Conservation (phyloP, 768 basidiomycete genomes). For the Mycena maculata region DNA sequence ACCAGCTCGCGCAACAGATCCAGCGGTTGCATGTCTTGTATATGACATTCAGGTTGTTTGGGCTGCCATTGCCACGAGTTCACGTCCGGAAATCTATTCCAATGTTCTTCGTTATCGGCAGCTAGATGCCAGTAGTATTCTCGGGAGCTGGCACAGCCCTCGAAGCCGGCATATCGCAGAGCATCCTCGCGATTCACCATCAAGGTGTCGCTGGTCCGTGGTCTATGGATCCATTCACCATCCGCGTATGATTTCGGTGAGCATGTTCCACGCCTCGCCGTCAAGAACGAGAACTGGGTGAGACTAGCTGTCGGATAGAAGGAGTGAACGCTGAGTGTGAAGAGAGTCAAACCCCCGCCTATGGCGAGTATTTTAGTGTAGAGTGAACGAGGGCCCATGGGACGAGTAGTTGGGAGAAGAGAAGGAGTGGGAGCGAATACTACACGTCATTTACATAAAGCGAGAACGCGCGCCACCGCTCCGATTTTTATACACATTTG, state of each 20-base stretch:
- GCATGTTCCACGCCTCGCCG: slow-evolving; percentile 34
- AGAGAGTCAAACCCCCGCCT: slow-evolving; percentile 35
- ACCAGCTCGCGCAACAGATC: slow-evolving; percentile 67
- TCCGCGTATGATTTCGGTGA: slow-evolving; percentile 48
- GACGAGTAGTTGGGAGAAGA: neutral
- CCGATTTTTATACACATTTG: neutral
- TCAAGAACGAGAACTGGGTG: slow-evolving; percentile 31
- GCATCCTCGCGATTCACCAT: slow-evolving; percentile 58
- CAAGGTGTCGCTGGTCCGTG: slow-evolving; percentile 46
- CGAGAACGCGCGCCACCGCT: neutral
- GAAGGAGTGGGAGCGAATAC: neutral
- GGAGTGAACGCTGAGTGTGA: slow-evolving; percentile 39
- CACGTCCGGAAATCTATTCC: slow-evolving; percentile 64
- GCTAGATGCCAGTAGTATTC: slow-evolving; percentile 76
- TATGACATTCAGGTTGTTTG: slow-evolving; percentile 50
- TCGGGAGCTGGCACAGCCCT: slow-evolving; percentile 71
- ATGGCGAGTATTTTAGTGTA: slow-evolving; percentile 36
- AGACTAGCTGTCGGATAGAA: neutral
- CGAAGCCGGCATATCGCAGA: slow-evolving; percentile 64
- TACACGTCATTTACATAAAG: neutral
- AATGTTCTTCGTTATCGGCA: slow-evolving; percentile 59
- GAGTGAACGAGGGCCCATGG: slow-evolving; percentile 37
- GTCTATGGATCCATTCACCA: slow-evolving; percentile 56
- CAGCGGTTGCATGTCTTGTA: slow-evolving; percentile 54
- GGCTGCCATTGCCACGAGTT: slow-evolving; percentile 67